phyloP scores from a whole-genome alignment of 75 land plant species.

The Pinus taeda region DNA sequence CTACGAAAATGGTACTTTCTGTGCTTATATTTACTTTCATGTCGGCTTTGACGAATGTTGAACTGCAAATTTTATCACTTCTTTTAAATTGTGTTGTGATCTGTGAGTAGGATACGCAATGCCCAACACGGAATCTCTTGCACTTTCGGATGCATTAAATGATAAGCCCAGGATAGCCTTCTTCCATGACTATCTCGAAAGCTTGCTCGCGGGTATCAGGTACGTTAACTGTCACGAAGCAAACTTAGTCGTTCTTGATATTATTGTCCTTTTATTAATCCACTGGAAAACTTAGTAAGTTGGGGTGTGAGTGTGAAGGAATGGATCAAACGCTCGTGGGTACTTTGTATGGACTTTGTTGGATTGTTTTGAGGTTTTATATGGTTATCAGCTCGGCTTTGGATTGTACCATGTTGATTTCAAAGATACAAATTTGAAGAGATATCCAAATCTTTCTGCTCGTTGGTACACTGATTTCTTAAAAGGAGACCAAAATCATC shows the following conservation, averaged over 20 bases:
- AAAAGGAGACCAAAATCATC: not conserved
- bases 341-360: constrained; percentile 38
- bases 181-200: constrained; percentile 36
- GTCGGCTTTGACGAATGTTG: no score
- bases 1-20: constrained; percentile 33
- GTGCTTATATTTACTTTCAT: no score
- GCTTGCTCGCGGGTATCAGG: constrained; percentile 52
- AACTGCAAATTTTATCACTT: no score
- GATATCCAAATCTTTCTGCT: constrained; percentile 35
- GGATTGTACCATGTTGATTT: constrained; percentile 34
- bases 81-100: not conserved
- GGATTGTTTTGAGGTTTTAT: constrained; percentile 24
- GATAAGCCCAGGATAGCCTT: constrained; percentile 48
- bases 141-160: constrained; percentile 15
- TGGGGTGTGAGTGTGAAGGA: constrained; percentile 10
- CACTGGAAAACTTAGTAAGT: not conserved
- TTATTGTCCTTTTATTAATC: no score
- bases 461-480: constrained; percentile 42
- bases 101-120: constrained; percentile 20
- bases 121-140: constrained; percentile 1
- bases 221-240: constrained; percentile 1
- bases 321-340: constrained; percentile 27
- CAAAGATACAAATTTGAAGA: constrained; percentile 11
- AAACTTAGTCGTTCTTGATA: no score
- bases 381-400: constrained; percentile 17